Conservation (phyloP, 2,329 filamentous ascomycete genomes). For the Fusarium piperis region DNA sequence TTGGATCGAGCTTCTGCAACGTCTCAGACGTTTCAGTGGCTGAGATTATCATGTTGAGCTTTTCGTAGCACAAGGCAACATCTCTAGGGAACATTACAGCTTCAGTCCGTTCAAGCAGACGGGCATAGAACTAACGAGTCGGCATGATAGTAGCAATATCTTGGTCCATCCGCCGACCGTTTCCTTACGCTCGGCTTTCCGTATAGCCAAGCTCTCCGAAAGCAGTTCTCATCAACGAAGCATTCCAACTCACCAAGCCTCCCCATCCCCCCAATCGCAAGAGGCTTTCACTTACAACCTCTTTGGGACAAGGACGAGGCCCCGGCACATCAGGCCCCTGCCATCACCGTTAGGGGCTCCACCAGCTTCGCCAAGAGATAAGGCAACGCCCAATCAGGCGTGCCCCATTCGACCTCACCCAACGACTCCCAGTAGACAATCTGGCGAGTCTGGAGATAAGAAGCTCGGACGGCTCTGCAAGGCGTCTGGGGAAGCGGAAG, state of each 20-base stretch:
- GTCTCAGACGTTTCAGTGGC: neutral
- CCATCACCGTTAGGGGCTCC: conserved; percentile 30
- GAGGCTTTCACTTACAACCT: neutral
- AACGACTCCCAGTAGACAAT: conserved; percentile 20
- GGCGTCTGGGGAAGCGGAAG: conserved; percentile 34
- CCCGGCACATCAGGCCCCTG: conserved; percentile 8
- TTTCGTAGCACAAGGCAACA: neutral
- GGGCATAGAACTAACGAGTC: neutral
- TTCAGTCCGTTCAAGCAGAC: neutral
- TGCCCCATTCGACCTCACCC: conserved; percentile 26
- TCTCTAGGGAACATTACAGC: neutral
- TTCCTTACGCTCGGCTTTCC: neutral
- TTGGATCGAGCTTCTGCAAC: neutral
- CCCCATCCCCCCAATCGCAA: conserved; percentile 10
- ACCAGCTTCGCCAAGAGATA: conserved; percentile 43
- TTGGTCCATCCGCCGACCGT: neutral
- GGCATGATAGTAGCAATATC: neutral
- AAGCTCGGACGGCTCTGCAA: conserved; percentile 17
- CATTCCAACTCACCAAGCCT: neutral
- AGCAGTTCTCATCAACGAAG: neutral
- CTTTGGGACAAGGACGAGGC: conserved; percentile 20
- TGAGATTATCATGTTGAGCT: neutral
- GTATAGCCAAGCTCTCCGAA: neutral
- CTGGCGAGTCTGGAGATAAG: conserved; percentile 35
- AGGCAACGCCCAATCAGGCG: conserved; percentile 41